Evolutionary conservation across 257 asterid genomes (phyloP), one percentile per base, ranked within the genome.

Genomic region (Striga asiatica): DNA sequence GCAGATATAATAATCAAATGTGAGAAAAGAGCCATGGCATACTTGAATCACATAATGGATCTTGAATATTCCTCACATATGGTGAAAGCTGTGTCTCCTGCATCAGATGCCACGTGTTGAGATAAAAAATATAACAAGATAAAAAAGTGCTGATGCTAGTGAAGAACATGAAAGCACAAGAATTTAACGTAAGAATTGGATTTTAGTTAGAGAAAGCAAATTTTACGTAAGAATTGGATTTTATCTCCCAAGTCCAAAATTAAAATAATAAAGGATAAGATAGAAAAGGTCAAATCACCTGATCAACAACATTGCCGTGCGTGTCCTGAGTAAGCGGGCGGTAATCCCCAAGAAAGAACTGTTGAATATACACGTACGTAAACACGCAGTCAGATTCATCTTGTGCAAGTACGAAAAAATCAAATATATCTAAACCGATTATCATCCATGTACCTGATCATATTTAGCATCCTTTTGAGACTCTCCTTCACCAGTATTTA

Each of bases 311-410:
- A 76, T 80, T 91, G 46, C 96, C 95, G 56, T 79, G 83, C 50
- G 74, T 67, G 70, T 91, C 97, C 70, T 66, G 95, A 57, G 74
- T 67, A 66, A 91, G 94, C 50, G 95, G 94, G 64, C 97, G 94
- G 66, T 91, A 91, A 72, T 91, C 98, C 68, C 98, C 96, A 47
- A 91, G 97, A 78, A 91, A 91, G 75, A 91, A 91, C 98, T 91
- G 89, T 74, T 19, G 63, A 49, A 54, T 55, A 67, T n/a, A 68
- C 7, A 47, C 19, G 25, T 19, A 37, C 53, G 62, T 32, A 31
- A 74, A 76, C 75, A 37, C 53, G 62, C 28, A 31, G 75, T 78
- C 75, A 73, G 71, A 73, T 66, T 54, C 31, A 34, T 49, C 54
- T 5, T 23, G 13, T 47, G 20, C 17, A 27, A 41, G 64, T 61